phyloP scores from a whole-genome alignment of 306 rosid genomes.

The Notholithocarpus densiflorus region DNA sequence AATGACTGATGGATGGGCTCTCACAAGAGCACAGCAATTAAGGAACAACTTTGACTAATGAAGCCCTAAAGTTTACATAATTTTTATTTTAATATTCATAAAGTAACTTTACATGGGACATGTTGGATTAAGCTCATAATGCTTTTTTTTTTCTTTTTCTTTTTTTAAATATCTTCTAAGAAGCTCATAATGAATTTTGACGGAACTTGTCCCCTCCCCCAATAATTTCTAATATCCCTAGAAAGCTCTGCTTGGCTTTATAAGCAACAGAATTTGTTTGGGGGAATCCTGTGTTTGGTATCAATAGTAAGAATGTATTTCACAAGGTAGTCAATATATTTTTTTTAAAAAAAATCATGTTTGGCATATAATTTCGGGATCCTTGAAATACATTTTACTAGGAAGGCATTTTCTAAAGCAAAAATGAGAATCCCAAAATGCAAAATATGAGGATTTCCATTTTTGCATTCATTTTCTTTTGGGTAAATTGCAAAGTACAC shows the following conservation, averaged over 20 bases:
- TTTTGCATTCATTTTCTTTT: no score
- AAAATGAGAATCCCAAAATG: no score
- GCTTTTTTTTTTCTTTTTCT: no score
- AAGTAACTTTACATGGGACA: neutral
- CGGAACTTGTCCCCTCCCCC: neutral
- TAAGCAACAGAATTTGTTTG: neutral
- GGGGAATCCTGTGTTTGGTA: neutral
- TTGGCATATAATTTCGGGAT: no score
- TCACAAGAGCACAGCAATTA: neutral
- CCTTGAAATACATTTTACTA: no score
- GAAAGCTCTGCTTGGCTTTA: neutral
- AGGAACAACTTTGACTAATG: constrained; percentile 1
- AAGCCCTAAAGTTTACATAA: neutral
- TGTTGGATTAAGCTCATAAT: neutral
- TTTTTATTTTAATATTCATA: neutral
- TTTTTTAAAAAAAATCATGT: no score
- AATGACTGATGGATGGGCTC: neutral
- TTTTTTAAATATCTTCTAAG: no score
- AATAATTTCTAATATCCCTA: neutral
- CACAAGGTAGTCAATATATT: neutral
- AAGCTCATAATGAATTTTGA: neutral
- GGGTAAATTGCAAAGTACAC: no score
- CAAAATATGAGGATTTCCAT: no score
- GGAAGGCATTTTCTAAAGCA: no score
- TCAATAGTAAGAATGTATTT: no score